Evolutionary conservation across 257 asterid species (phyloP).

Genomic region (Ballota nigra): DNA sequence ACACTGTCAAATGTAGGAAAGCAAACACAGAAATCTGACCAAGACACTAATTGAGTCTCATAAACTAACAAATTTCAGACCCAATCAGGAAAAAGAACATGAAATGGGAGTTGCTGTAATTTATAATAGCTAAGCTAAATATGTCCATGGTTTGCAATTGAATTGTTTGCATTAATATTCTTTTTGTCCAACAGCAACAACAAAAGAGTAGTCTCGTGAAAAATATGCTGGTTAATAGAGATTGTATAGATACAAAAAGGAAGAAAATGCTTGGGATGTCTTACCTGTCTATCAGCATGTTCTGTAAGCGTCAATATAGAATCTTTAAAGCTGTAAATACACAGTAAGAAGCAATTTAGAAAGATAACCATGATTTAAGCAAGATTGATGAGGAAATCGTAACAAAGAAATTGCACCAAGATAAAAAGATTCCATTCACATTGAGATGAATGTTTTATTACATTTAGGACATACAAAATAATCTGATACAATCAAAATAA

Average conservation of each 20-base stretch:
- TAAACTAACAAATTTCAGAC: background rate
- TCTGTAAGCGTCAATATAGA: slow-evolving; percentile 47
- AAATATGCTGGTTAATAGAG: slow-evolving; percentile 3
- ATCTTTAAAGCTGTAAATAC: slow-evolving; percentile 47
- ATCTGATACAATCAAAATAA: background rate
- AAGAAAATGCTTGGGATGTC: background rate
- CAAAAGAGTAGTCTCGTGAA: background rate
- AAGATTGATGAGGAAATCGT: background rate
- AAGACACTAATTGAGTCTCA: background rate
- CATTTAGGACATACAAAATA: background rate
- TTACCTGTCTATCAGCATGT: slow-evolving; percentile 52
- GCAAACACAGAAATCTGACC: background rate
- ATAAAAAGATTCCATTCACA: background rate
- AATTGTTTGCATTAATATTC: background rate
- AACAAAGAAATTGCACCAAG: background rate
- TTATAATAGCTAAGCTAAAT: background rate
- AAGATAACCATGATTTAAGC: background rate
- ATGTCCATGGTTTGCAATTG: background rate
- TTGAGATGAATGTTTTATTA: background rate
- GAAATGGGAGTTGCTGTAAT: background rate
- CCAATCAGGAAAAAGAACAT: background rate
- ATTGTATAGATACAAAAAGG: slow-evolving; percentile 3
- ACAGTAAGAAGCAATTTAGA: slow-evolving; percentile 22
- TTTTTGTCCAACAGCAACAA: background rate
- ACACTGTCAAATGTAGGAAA: background rate